Percentiles rank a stretch among this genome's conserved stretches.
Conservation (phyloP, 2,329 filamentous ascomycete species). For the Emydomyces testavorans region DNA sequence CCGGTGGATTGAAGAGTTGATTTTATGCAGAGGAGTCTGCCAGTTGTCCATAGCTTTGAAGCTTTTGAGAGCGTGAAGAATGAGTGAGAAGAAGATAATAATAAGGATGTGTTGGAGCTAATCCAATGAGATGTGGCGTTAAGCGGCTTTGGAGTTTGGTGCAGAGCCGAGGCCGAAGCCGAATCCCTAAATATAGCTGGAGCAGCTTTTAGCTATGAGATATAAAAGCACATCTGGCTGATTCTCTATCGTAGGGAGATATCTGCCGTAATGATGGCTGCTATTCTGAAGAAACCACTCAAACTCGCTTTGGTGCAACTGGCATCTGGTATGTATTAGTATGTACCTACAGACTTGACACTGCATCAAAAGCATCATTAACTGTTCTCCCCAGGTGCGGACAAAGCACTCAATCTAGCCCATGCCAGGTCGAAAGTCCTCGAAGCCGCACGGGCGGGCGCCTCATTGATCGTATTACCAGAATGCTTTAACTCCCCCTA, state of each 20-base stretch:
- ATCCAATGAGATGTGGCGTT: too few relatives aligned
- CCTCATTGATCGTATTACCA: conserved; percentile 79
- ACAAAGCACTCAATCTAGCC: conserved; percentile 74
- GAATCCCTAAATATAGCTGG: too few relatives aligned
- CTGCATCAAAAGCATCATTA: conserved; percentile 21
- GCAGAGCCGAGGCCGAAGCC: too few relatives aligned
- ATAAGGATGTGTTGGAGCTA: too few relatives aligned
- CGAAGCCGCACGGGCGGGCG: conserved; percentile 63
- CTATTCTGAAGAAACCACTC: conserved; percentile 60
- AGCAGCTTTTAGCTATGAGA: too few relatives aligned
- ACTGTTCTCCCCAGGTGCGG: conserved; percentile 43
- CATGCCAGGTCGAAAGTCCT: conserved; percentile 73
- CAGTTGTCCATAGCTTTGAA: too few relatives aligned
- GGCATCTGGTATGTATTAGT: conserved; percentile 50
- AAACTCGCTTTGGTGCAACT: conserved; percentile 76
- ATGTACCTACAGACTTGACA: conserved; percentile 7
- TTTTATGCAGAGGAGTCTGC: too few relatives aligned
- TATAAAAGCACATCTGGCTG: too few relatives aligned
- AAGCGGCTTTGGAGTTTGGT: too few relatives aligned
- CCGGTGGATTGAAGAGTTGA: background rate
- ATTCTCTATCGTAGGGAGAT: too few relatives aligned
- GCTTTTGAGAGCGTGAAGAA: too few relatives aligned
- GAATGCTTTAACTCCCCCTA: conserved; percentile 99
- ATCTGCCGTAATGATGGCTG: conserved; percentile 34
- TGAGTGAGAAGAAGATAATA: too few relatives aligned